Base-by-base conservation (phyloP, 495 filamentous ascomycete genomes). In the Aspergillus egyptiacus region DNA sequence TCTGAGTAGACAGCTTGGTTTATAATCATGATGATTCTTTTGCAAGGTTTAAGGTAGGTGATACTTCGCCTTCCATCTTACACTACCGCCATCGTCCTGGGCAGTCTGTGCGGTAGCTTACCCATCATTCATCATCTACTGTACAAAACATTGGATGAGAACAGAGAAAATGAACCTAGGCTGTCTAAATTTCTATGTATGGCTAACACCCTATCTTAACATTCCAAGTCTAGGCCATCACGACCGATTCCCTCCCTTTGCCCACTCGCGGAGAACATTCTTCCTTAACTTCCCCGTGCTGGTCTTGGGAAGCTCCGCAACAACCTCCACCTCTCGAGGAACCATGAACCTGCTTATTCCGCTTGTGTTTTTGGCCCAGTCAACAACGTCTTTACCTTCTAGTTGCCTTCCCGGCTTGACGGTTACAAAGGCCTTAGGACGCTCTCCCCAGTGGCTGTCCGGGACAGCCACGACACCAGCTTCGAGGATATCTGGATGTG, bases 251-350 rank as follows among this genome's bases (percentile, higher is more conserved):
- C 33, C 52, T 20, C 53, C 50, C 37, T 80, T 91, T 3, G 85
- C 85, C 91, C 89, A 91, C 59, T 89, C 86, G 51, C 91, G 70
- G 35, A 98, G 60, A 32, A 95, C 81, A 64, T 96, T 97, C 78
- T 98, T 98, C 77, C 87, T 84, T 44, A 98, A 71, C 75, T 98
- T 97, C 20, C 93, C 93, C 2, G 93, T 98, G 59, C 85, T 90
- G 20, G 94, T 98, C 78, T 98, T 97, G 10, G 93, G 93, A 46
- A 98, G 71, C 65, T 96, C 90, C 18, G 68, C 50, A 24, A 98
- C 81, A 44, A 98, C 73, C 68, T 95, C 89, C 1, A 97, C 88
- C 72, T 97, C 93, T 38, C 85, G 76, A 8, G 93, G 93, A 18
- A 97, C 82, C 93, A 97, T 97, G 63, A 96, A 98, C 56, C 81